These are phyloP conservation scores for Acer yangbiense DNA, from an alignment of 345 rosid species.

Conservation along the genomic window DNA sequence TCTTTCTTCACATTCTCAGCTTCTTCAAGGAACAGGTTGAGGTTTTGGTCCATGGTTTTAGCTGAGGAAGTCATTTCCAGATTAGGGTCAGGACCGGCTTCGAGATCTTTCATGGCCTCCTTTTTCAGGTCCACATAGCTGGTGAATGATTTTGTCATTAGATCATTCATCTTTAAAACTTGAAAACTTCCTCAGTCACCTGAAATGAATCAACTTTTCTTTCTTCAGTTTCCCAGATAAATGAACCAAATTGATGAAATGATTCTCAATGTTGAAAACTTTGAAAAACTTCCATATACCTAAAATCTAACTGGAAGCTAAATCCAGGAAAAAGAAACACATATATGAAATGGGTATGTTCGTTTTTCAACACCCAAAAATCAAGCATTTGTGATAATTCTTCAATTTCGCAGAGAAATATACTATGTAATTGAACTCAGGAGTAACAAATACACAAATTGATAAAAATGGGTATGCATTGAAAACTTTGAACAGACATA, in stretches of 20 bases:
- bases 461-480: background rate
- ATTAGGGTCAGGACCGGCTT: slow-evolving; percentile 71
- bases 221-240: background rate
- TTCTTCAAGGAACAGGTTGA: slow-evolving; percentile 78
- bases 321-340: no score
- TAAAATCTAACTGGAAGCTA: no score
- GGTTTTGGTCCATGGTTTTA: slow-evolving; percentile 61
- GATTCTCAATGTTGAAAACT: background rate
- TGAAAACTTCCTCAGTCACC: slow-evolving; percentile 2
- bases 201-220: slow-evolving; percentile 2
- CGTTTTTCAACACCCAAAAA: no score
- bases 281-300: background rate
- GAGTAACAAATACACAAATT: background rate
- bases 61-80: slow-evolving; percentile 60
- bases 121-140: slow-evolving; percentile 92
- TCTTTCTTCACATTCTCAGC: slow-evolving; percentile 89
- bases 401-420: background rate
- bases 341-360: no score
- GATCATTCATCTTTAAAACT: slow-evolving; percentile 70
- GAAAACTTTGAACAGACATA: background rate
- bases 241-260: background rate
- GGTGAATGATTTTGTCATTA: slow-evolving; percentile 93
- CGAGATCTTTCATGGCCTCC: slow-evolving; percentile 90
- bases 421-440: background rate
- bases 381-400: background rate